Evolutionary conservation across 306 rosid genomes (phyloP).

Genomic region (Sophora flavescens): DNA sequence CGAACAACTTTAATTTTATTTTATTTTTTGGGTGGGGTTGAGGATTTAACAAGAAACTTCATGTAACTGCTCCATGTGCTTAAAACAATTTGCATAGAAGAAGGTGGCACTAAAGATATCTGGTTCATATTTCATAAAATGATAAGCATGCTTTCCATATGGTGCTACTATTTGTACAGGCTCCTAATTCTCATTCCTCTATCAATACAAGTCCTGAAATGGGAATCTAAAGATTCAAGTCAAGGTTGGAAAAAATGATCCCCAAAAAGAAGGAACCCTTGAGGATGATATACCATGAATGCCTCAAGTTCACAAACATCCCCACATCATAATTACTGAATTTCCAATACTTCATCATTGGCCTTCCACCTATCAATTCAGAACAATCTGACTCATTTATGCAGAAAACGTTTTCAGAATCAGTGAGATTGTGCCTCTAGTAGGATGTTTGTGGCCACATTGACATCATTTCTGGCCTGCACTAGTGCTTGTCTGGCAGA

Average conservation of each 20-base stretch:
- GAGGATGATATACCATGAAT: slow-evolving; percentile 45
- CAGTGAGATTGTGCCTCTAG: slow-evolving; percentile 85
- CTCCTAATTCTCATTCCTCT: slow-evolving; percentile 51
- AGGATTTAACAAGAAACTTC: background rate
- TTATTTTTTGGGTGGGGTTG: background rate
- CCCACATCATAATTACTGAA: slow-evolving; percentile 49
- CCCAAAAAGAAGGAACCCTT: slow-evolving; percentile 41
- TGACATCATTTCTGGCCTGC: slow-evolving; percentile 92
- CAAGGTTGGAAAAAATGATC: slow-evolving; percentile 48
- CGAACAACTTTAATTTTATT: too few relatives aligned
- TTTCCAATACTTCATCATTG: slow-evolving; percentile 47
- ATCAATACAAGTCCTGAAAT: slow-evolving; percentile 44
- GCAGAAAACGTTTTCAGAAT: slow-evolving; percentile 26
- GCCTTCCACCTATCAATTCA: slow-evolving; percentile 37
- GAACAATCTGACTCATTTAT: slow-evolving; percentile 38
- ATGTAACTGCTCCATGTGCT: slow-evolving; percentile 13
- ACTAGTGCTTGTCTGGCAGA: slow-evolving; percentile 95
- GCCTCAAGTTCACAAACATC: slow-evolving; percentile 53
- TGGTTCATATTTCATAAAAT: slow-evolving; percentile 32
- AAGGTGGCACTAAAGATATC: slow-evolving; percentile 40
- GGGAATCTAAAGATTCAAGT: slow-evolving; percentile 56
- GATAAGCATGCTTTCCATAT: slow-evolving; percentile 42
- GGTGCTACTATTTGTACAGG: slow-evolving; percentile 62
- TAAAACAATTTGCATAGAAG: slow-evolving; percentile 25
- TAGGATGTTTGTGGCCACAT: slow-evolving; percentile 93